Evolutionary conservation across 2,329 filamentous ascomycete species (phyloP).

Genomic region (Orbilia brochopaga): DNA sequence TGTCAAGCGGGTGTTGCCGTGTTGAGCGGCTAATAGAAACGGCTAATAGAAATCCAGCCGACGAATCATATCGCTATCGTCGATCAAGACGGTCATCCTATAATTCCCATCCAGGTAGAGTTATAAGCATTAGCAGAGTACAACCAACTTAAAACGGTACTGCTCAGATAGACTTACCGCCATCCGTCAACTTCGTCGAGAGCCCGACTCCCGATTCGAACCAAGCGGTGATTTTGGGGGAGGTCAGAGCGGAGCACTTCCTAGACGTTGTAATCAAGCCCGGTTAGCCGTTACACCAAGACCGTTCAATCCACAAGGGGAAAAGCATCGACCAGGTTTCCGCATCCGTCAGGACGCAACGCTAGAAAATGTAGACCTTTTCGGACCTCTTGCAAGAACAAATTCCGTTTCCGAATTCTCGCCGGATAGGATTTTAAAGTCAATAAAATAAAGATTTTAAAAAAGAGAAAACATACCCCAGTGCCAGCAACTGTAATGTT

Average conservation of each 20-base stretch:
- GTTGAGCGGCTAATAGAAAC: conserved; percentile 26
- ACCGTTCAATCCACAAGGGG: background rate
- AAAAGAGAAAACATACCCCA: conserved; percentile 19
- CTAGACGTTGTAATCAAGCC: conserved; percentile 1
- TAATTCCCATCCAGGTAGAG: background rate
- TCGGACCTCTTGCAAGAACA: too few species aligned
- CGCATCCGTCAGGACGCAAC: too few species aligned
- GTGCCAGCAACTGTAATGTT: conserved; percentile 3
- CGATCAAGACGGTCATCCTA: conserved; percentile 38
- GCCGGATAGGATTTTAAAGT: too few species aligned
- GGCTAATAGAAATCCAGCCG: conserved; percentile 42
- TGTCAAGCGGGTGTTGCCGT: background rate
- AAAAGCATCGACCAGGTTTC: background rate
- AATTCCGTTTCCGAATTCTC: too few species aligned
- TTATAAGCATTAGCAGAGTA: background rate
- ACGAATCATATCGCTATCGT: conserved; percentile 10
- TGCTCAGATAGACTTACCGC: conserved; percentile 22
- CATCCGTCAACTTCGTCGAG: conserved; percentile 26
- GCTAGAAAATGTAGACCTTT: too few species aligned
- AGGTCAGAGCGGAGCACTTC: conserved; percentile 24
- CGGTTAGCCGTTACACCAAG: background rate
- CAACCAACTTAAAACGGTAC: background rate
- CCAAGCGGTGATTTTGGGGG: conserved; percentile 27
- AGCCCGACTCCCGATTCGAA: background rate
- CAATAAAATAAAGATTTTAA: background rate